Percentiles rank a stretch among this genome's conserved stretches.
phyloP scores from a whole-genome alignment of 2,329 filamentous ascomycete species.

The Colletotrichum salicis region DNA sequence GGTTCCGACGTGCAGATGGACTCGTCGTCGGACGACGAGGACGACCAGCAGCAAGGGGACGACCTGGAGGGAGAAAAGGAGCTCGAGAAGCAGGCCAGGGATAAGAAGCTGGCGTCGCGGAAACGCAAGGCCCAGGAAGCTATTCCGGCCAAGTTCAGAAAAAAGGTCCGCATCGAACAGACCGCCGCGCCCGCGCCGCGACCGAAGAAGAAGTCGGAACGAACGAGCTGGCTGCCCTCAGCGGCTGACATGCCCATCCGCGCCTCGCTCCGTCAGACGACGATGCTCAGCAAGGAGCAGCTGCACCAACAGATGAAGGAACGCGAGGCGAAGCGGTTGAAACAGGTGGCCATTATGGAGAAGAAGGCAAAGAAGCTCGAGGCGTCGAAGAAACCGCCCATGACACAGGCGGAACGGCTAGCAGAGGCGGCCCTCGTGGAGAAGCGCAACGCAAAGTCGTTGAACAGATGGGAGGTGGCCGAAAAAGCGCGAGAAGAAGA shows the following conservation, averaged over 20 bases:
- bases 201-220: conserved; percentile 70
- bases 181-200: conserved; percentile 55
- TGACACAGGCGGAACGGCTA: conserved; percentile 89
- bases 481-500: conserved; percentile 91
- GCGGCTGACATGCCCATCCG: conserved; percentile 65
- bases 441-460: conserved; percentile 85
- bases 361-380: conserved; percentile 76
- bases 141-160: conserved; percentile 76
- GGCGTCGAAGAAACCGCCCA: conserved; percentile 78
- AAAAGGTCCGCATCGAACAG: conserved; percentile 78
- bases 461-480: conserved; percentile 93
- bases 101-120: conserved; percentile 72
- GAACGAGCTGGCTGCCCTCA: conserved; percentile 67
- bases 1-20: conserved; percentile 86
- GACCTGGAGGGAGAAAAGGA: conserved; percentile 90
- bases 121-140: conserved; percentile 85
- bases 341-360: conserved; percentile 75
- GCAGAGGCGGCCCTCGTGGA: conserved; percentile 86
- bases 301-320: conserved; percentile 78
- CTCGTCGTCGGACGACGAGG: conserved; percentile 85
- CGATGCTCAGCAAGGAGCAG: conserved; percentile 68
- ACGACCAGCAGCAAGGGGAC: conserved; percentile 73
- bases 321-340: conserved; percentile 75
- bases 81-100: conserved; percentile 79
- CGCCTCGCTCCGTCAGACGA: conserved; percentile 68